phyloP scores from a whole-genome alignment of 805 yeast species.

The Wickerhamomyces strasburgensis region DNA sequence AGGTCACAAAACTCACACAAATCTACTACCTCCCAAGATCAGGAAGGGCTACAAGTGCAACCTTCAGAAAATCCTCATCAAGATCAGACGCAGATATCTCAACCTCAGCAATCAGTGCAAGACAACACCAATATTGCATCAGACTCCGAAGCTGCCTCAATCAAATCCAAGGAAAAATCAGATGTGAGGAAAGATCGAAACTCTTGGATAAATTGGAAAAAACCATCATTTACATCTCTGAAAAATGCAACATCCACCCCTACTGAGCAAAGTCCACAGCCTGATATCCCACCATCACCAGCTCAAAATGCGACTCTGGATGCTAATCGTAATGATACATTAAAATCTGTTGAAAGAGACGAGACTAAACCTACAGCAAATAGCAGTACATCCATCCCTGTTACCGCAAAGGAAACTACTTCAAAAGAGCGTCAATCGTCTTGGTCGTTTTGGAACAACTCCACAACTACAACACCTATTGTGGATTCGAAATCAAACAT shows the following conservation, averaged over 20 bases:
- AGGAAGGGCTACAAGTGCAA: too few relatives aligned
- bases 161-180: neutral
- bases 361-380: neutral
- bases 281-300: too few relatives aligned
- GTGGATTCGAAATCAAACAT: constrained; percentile 11
- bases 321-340: too few relatives aligned
- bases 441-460: constrained; percentile 26
- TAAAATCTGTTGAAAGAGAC: constrained; percentile 11
- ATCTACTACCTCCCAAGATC: too few relatives aligned
- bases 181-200: neutral
- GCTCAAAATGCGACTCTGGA: too few relatives aligned
- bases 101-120: neutral
- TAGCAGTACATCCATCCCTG: neutral
- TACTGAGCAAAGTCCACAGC: too few relatives aligned
- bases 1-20: neutral
- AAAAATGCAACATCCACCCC: too few relatives aligned
- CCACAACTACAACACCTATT: constrained; percentile 3
- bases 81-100: neutral
- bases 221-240: constrained; percentile 20
- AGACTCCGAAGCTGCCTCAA: neutral
- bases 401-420: too few relatives aligned
- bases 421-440: constrained; percentile 18
- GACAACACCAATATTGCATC: neutral
- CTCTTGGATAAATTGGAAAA: constrained; percentile 23
- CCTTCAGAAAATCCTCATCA: too few relatives aligned